Evolutionary conservation across 257 asterid genomes (phyloP).

Genomic region (Thymus quinquecostatus): DNA sequence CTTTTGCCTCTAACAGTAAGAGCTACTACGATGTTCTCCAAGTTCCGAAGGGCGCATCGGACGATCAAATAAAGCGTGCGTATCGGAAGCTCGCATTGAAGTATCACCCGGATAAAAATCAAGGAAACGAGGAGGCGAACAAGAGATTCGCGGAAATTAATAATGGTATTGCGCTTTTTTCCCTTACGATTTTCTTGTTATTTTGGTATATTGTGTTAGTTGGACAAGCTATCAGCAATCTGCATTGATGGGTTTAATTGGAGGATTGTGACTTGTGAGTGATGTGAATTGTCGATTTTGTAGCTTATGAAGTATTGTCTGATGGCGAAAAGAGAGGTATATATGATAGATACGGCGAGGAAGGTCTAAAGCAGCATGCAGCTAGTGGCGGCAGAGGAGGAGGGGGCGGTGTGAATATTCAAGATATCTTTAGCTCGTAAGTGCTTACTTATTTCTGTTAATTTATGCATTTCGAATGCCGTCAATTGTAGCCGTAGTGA

Average conservation of each 20-base stretch:
- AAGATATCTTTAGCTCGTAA: conserved; percentile 86
- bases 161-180: conserved; percentile 55
- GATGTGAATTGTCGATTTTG: conserved; percentile 30
- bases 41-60: conserved; percentile 79
- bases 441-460: conserved; percentile 26
- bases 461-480: background rate
- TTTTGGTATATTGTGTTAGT: background rate
- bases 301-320: conserved; percentile 91
- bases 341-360: conserved; percentile 86
- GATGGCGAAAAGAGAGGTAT: conserved; percentile 85
- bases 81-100: conserved; percentile 91
- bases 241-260: conserved; percentile 7
- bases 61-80: conserved; percentile 91
- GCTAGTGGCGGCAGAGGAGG: conserved; percentile 82
- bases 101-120: conserved; percentile 94
- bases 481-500: conserved; percentile 5
- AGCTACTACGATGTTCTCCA: conserved; percentile 84
- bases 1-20: conserved; percentile 53
- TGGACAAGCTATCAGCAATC: background rate
- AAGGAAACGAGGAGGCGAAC: conserved; percentile 89
- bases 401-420: conserved; percentile 88
- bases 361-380: conserved; percentile 92
- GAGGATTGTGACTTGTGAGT: conserved; percentile 34
- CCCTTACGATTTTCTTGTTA: background rate
- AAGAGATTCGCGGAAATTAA: conserved; percentile 91